Evolutionary conservation across 345 rosid genomes (phyloP).

Genomic region (Zanthoxylum bungeanum): DNA sequence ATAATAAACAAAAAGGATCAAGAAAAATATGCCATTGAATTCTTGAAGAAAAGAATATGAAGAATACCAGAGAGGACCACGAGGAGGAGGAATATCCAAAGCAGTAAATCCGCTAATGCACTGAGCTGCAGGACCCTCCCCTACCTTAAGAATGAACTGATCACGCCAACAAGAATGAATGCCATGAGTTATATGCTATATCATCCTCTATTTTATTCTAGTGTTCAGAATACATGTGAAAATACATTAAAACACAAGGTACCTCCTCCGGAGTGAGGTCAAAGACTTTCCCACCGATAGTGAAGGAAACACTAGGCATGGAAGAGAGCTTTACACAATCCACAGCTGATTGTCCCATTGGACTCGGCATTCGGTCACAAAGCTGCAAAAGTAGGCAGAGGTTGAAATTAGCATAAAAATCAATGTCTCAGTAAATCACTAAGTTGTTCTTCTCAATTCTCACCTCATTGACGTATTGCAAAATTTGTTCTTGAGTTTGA

Average conservation of each 20-base stretch:
- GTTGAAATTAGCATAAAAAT: background rate
- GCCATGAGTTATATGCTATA: background rate
- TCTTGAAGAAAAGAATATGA: no score
- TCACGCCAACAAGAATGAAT: constrained; percentile 16
- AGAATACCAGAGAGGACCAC: constrained; percentile 96
- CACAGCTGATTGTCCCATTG: constrained; percentile 79
- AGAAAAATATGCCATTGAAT: background rate
- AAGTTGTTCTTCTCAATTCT: background rate
- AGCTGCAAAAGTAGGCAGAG: constrained; percentile 41
- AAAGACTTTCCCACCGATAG: constrained; percentile 67
- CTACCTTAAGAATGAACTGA: constrained; percentile 87
- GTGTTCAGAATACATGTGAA: background rate
- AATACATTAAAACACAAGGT: background rate
- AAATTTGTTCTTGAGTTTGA: constrained; percentile 58
- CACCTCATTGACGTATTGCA: constrained; percentile 64
- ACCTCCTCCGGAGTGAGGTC: constrained; percentile 75
- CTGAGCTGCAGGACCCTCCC: constrained; percentile 69
- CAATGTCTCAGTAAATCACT: background rate
- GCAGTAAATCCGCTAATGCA: constrained; percentile 92
- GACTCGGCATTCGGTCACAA: constrained; percentile 80
- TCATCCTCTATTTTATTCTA: background rate
- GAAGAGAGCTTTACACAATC: constrained; percentile 68
- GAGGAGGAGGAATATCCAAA: constrained; percentile 81
- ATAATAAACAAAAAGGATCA: background rate
- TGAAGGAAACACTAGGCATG: constrained; percentile 82